These are phyloP conservation scores for Vararia minispora DNA, from an alignment of 768 basidiomycete species.

Conservation along the genomic window DNA sequence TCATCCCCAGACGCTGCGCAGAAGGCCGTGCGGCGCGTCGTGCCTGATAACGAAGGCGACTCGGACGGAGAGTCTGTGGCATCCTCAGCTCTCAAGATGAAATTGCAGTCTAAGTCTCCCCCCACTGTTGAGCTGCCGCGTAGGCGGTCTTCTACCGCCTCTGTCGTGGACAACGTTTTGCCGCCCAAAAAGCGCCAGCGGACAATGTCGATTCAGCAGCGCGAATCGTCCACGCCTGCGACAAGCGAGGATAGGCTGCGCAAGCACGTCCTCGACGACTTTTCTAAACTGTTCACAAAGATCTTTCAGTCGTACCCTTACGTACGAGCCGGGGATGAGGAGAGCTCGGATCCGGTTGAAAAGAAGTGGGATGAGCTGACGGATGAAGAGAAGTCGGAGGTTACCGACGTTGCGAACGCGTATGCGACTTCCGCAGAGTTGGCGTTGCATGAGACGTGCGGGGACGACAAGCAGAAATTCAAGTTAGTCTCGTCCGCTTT, in stretches of 20 bases:
- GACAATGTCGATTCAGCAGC: constrained; percentile 38
- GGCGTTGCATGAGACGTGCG: constrained; percentile 64
- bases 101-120: constrained; percentile 1
- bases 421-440: constrained; percentile 68
- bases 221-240: constrained; percentile 25
- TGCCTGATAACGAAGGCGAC: too few relatives aligned
- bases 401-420: constrained; percentile 45
- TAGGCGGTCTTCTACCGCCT: constrained; percentile 33
- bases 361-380: constrained; percentile 44
- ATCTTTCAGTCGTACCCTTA: constrained; percentile 67
- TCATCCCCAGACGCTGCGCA: too few relatives aligned
- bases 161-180: too few relatives aligned
- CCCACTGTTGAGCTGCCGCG: constrained; percentile 34
- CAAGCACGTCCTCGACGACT: constrained; percentile 70
- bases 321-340: constrained; percentile 23
- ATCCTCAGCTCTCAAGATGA: too few relatives aligned
- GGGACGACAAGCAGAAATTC: constrained; percentile 79
- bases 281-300: constrained; percentile 58
- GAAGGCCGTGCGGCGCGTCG: too few relatives aligned
- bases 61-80: too few relatives aligned
- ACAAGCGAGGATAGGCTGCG: constrained; percentile 65
- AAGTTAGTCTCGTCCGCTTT: constrained; percentile 42
- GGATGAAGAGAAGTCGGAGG: constrained; percentile 44
- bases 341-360: constrained; percentile 18
- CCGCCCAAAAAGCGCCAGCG: too few relatives aligned